Base-by-base conservation (phyloP, 768 basidiomycete genomes). In the Sporobolomyces phaffii region DNA sequence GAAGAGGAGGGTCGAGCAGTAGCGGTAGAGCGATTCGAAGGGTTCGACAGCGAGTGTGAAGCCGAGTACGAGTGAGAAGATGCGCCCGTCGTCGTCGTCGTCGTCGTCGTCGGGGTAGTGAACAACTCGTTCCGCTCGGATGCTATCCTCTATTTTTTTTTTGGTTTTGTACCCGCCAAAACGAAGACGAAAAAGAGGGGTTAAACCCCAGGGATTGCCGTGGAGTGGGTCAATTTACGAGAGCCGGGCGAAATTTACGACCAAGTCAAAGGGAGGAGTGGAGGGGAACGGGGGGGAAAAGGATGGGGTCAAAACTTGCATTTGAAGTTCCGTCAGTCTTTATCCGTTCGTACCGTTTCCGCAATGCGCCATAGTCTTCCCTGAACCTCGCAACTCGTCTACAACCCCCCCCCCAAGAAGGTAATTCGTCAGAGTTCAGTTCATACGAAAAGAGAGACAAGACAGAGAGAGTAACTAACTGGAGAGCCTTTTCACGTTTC, bases 311-410 rank as follows among this genome's bases (percentile, higher is more conserved):
- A n/a, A 18, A 10, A 57, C 65, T 4, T 20, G 31, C 33, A 20
- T 17, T 17, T 13, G 28, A 28, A 22, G 43, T 58, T 3, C 38
- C 60, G 11, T 54, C 38, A 0, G 20, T 33, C 28, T 58, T 91
- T 92, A 88, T 77, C 33, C 77, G 81, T 53, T 97, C 91, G 73
- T 98, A 94, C 72, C 91, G 88, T 49, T 77, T 81, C 67, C 88
- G 85, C 10, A 98, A 80, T 69, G 93, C 90, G 22, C 82, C 74
- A 74, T 97, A 92, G 75, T 98, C 94, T 33, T 84, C 79, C 33
- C 89, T 84, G 74, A 99, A 92, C 78, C 91, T 92, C 73, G 90
- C 88, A 3, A 94, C 89, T 28, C 94, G 90, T 82, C 92, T 96
- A 20, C 2, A 49, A 7, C 5, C n/a, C n/a, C n/a, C n/a, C n/a